Percentiles rank a stretch among this genome's conserved stretches.
Evolutionary conservation across 108 stramenopile genomes (phyloP).

Genomic region (Skeletonema costatum): DNA sequence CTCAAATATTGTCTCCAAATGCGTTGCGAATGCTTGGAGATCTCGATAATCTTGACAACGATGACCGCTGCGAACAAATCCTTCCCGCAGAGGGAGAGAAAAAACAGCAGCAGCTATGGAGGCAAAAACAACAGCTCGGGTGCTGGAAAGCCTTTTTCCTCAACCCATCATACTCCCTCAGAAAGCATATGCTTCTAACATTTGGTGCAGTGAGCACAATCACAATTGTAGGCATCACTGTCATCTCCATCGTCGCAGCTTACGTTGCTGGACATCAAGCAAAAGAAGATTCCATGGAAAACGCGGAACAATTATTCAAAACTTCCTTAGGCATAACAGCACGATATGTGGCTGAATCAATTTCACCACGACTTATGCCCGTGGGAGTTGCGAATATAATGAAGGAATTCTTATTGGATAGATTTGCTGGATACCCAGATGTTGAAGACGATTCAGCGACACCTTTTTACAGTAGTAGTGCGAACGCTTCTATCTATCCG

Average conservation of each 20-base stretch:
- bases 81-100: not conserved
- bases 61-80: not conserved
- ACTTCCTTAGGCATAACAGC: slow-evolving; percentile 21
- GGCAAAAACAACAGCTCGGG: not conserved
- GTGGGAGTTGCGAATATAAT: slow-evolving; percentile 24
- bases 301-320: slow-evolving; percentile 22
- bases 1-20: not conserved
- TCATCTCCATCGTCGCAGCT: slow-evolving; percentile 35
- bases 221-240: slow-evolving; percentile 43
- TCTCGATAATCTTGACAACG: not conserved
- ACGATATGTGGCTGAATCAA: slow-evolving; percentile 41
- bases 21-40: not conserved
- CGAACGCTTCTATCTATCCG: slow-evolving; percentile 44
- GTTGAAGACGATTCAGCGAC: slow-evolving; percentile 34
- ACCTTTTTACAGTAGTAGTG: slow-evolving; percentile 51
- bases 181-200: slow-evolving; percentile 53
- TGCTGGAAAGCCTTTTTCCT: slow-evolving; percentile 13
- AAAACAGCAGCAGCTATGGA: not conserved
- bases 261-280: slow-evolving; percentile 35
- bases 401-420: slow-evolving; percentile 49
- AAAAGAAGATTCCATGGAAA: slow-evolving; percentile 7
- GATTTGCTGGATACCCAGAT: slow-evolving; percentile 58
- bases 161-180: slow-evolving; percentile 52
- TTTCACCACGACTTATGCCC: slow-evolving; percentile 24
- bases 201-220: slow-evolving; percentile 50